phyloP scores from a whole-genome alignment of 83 land plant species.

The Picea mariana region DNA sequence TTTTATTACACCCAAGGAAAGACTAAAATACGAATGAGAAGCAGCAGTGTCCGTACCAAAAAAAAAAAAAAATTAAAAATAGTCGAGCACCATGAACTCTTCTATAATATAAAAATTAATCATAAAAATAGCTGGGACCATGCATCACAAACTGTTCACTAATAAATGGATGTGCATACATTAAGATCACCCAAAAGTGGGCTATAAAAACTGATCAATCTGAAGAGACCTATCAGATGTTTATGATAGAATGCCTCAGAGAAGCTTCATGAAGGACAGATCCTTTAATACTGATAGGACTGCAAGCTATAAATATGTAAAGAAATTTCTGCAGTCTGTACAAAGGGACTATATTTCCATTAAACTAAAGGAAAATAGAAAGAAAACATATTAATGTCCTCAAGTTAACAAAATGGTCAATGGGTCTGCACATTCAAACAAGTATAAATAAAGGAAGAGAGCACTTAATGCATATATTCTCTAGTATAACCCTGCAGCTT shows the following conservation, averaged over 20 bases:
- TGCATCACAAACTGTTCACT: background rate
- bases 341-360: background rate
- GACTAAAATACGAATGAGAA: background rate
- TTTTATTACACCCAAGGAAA: background rate
- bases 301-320: background rate
- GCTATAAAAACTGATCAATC: background rate
- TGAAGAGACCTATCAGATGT: background rate
- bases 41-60: background rate
- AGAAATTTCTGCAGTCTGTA: background rate
- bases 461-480: too few species aligned
- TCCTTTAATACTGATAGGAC: background rate
- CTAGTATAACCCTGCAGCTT: too few species aligned
- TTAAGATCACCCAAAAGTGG: background rate
- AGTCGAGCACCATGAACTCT: background rate
- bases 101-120: background rate
- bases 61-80: background rate
- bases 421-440: too few species aligned
- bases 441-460: too few species aligned
- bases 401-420: too few species aligned
- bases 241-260: background rate
- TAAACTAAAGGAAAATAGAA: background rate
- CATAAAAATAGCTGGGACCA: background rate
- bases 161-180: too few species aligned
- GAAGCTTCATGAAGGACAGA: background rate
- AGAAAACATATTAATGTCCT: too few species aligned